Evolutionary conservation across 1,284 basidiomycete species (phyloP).

Genomic region (Polyporus tsugae): DNA sequence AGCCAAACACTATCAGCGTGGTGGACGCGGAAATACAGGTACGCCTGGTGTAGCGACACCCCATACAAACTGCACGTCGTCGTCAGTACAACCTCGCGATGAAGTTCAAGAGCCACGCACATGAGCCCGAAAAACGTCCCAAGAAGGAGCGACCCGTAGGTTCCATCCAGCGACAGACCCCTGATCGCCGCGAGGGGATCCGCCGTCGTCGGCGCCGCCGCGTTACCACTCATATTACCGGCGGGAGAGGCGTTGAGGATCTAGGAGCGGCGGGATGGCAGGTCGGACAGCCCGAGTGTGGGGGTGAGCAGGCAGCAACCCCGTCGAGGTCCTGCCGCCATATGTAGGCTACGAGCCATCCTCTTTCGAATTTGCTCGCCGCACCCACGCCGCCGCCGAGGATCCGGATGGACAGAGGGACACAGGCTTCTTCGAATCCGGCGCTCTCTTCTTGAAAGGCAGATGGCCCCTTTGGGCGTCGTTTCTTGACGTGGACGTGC

Average conservation of each 20-base stretch:
- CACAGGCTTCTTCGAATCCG: background rate
- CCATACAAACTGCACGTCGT: background rate
- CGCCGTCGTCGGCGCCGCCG: background rate
- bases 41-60: conserved; percentile 1
- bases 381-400: conserved; percentile 1
- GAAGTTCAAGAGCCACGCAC: background rate
- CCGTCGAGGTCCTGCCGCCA: background rate
- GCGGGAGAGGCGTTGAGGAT: background rate
- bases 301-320: background rate
- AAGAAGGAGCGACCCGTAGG: background rate
- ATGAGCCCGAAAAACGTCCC: conserved; percentile 2
- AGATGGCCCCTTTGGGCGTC: background rate
- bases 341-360: background rate
- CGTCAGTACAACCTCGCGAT: background rate
- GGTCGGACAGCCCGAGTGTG: background rate
- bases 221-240: background rate
- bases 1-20: background rate
- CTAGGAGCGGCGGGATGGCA: background rate
- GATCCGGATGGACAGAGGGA: background rate
- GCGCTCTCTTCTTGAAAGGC: background rate
- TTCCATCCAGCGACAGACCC: background rate
- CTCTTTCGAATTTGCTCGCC: background rate
- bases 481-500: conserved; percentile 3
- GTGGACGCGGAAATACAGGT: conserved; percentile 1
- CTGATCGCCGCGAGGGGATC: background rate